Base-by-base conservation (phyloP, 257 asterid genomes). In the Solanum appendiculatum region DNA sequence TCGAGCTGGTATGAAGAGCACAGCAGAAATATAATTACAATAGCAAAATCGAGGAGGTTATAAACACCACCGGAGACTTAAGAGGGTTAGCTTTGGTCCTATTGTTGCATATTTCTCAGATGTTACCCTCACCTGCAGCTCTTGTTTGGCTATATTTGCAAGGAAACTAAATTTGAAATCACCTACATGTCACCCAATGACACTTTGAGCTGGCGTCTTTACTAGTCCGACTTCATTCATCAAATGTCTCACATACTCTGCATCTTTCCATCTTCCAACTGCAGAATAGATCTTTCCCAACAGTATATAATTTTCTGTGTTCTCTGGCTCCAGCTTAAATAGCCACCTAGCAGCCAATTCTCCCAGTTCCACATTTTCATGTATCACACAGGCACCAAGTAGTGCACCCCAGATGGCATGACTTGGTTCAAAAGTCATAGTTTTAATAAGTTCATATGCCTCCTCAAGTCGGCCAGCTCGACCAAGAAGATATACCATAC, bases 401-500 rank as follows among this genome's bases (percentile, higher is more conserved):
- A 96, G 86, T 12, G 98, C 98, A 36, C 98, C 98, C 98, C 99
- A 95, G 87, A 96, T 93, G 40, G 97, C 88, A 86, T 88, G 92
- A 87, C 64, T 88, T 27, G 95, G 93, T 84, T 88, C 91, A 82
- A 92, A 91, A 9, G 94, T 96, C 95, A 92, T 92, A 18, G 84
- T 87, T 48, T 86, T 86, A 58, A 95, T 92, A 88, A 95, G 89
- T 69, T 87, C 83, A 90, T 90, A 91, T 56, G 99, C 99, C 89
- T 94, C 98, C 46, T 82, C 90, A 31, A 97, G 97, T 68, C 98
- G 92, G 58, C 93, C 94, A n/a, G 94, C 96, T 16, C 98, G 97
- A 27, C 99, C 99, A 56, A 97, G 97, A 77, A 97, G 98, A 94
- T 97, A 98, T 86, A 95, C 96, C 83, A 94, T 94, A 90, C 99